Base-by-base conservation (phyloP, 306 rosid species). In the Gastrolobium villosum region DNA sequence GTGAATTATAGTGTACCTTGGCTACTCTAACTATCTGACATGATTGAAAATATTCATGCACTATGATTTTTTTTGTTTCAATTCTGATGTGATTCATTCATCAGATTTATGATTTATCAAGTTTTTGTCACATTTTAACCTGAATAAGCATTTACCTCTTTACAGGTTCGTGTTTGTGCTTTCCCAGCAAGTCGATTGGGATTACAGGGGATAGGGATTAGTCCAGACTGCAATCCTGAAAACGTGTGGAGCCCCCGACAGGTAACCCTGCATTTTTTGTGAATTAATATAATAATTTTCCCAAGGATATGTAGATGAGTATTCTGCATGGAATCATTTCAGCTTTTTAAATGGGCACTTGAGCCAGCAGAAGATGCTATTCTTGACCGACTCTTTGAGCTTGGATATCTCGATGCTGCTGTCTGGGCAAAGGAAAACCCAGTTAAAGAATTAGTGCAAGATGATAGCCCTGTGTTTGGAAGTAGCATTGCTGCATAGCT, bases 401-500 rank as follows among this genome's bases (percentile, higher is more conserved):
- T 92, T 65, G 99, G 99, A 49, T 90, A 89, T 84, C 73, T 84
- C 57, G 99, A 95, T 77, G 99, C 97, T 34, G 90, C 88, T 64
- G 94, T 84, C 28, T 95, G 99, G 99, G 95, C 92, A 32, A 74
- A 37, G 81, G 92, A 91, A 62, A 90, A 95, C 79, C 97, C 99
- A 2, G 88, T 87, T 10, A 93, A 76, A 65, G 52, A 80, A 61
- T 31, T 88, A 64, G 92, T 92, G 55, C 82, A 85, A 83, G 95
- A 92, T 49, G 84, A 80, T 46, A 20, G 70, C 44, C 36, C 86
- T 60, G 63, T 75, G 32, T 30, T 81, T 52, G 86, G 64, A 55
- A 85, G 65, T 62, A 76, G 78, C 78, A 31, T 73, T 57, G 75
- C 57, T 56, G 5, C 44, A 57, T 83, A 86, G 75, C 70, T 35